Evolutionary conservation across 441 rosid genomes (phyloP).

Genomic region (Iberis amara): DNA sequence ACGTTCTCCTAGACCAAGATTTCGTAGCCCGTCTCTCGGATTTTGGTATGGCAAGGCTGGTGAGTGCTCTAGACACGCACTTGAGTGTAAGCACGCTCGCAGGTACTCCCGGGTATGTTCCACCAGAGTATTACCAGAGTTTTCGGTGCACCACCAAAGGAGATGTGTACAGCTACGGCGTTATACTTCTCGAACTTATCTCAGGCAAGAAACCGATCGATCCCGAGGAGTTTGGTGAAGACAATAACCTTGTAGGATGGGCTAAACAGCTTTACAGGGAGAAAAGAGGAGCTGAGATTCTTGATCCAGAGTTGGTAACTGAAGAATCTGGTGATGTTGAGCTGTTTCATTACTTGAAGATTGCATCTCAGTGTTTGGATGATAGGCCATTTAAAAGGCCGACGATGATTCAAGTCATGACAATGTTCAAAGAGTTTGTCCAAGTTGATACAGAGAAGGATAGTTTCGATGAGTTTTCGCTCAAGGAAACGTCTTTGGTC

Average conservation of each 20-base stretch:
- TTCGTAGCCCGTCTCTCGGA: slow-evolving; percentile 86
- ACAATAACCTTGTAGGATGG: slow-evolving; percentile 91
- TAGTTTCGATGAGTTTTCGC: slow-evolving; percentile 59
- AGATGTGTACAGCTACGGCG: slow-evolving; percentile 91
- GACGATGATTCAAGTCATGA: slow-evolving; percentile 94
- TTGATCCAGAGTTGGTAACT: slow-evolving; percentile 53
- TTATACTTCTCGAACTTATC: slow-evolving; percentile 78
- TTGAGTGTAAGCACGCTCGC: slow-evolving; percentile 91
- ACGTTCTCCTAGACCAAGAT: slow-evolving; percentile 80
- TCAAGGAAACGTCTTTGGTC: slow-evolving; percentile 50
- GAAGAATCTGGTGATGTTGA: slow-evolving; percentile 46
- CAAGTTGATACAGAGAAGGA: slow-evolving; percentile 76
- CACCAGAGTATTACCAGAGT: slow-evolving; percentile 95
- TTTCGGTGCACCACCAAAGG: slow-evolving; percentile 91
- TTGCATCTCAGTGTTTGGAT: slow-evolving; percentile 83
- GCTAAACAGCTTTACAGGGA: slow-evolving; percentile 76
- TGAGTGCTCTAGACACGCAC: slow-evolving; percentile 84
- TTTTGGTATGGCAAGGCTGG: slow-evolving; percentile 94
- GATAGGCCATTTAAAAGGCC: slow-evolving; percentile 80
- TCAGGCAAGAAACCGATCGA: slow-evolving; percentile 91
- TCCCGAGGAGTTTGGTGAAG: slow-evolving; percentile 70
- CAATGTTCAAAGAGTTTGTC: slow-evolving; percentile 79
- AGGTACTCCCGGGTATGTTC: slow-evolving; percentile 93
- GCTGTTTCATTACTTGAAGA: slow-evolving; percentile 58
- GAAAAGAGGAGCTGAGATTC: slow-evolving; percentile 52